Conservation (phyloP, 257 asterid genomes). For the Nicotiana otophora region DNA sequence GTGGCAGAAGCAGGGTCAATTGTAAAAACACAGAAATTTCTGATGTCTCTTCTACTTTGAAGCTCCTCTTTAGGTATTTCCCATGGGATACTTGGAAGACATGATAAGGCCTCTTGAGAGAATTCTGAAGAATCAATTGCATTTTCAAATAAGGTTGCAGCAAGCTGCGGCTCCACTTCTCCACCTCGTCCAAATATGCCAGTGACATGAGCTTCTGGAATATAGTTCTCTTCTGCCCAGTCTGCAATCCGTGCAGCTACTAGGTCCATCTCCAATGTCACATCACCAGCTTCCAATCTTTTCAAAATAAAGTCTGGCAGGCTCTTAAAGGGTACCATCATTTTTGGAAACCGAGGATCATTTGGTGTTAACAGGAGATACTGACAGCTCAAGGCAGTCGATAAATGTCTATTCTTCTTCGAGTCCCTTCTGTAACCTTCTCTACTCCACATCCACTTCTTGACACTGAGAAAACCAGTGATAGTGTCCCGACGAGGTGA, state of each 20-base stretch:
- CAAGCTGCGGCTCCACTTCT: conserved; percentile 67
- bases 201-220: conserved; percentile 58
- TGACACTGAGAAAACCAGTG: conserved; percentile 66
- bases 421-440: conserved; percentile 45
- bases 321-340: conserved; percentile 49
- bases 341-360: conserved; percentile 71
- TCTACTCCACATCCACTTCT: conserved; percentile 51
- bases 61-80: conserved; percentile 56
- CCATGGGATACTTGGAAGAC: conserved; percentile 64
- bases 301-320: conserved; percentile 49
- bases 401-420: conserved; percentile 38
- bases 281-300: conserved; percentile 63
- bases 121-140: conserved; percentile 64
- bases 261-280: conserved; percentile 57
- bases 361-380: conserved; percentile 53
- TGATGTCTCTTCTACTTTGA: conserved; percentile 49
- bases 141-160: conserved; percentile 75
- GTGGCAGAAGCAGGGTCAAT: conserved; percentile 77
- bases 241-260: conserved; percentile 66
- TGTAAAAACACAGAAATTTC: conserved; percentile 64
- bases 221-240: conserved; percentile 65
- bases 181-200: conserved; percentile 74
- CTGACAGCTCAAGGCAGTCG: conserved; percentile 30
- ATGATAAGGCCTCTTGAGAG: conserved; percentile 53
- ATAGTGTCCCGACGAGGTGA: conserved; percentile 53